Conservation (phyloP, 2,329 filamentous ascomycete species). For the Hirsutella minnesotensis region DNA sequence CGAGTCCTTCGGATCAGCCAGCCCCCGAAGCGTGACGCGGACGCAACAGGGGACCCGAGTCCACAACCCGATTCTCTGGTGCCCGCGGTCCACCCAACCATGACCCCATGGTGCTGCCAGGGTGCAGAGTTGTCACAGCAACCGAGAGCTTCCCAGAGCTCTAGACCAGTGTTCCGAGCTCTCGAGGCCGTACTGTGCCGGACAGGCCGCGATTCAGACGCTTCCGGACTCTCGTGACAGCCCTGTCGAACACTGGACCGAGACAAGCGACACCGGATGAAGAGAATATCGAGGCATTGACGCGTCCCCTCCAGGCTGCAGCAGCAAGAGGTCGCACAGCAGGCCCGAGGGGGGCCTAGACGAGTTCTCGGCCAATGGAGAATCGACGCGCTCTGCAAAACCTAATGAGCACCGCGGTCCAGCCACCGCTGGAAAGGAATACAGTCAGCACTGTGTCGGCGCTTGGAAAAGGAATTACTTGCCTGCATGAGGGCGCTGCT, state of each 20-base stretch:
- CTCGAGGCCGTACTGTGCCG: neutral
- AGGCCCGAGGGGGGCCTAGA: neutral
- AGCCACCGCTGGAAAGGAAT: neutral
- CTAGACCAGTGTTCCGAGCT: neutral
- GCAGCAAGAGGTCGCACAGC: neutral
- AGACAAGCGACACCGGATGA: neutral
- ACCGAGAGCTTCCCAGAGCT: slow-evolving; percentile 5
- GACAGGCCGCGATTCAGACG: neutral
- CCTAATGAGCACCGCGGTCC: slow-evolving; percentile 1
- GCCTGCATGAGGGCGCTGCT: slow-evolving; percentile 1
- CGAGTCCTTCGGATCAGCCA: slow-evolving; percentile 1
- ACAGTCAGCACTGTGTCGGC: slow-evolving; percentile 2
- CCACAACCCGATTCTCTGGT: slow-evolving; percentile 1
- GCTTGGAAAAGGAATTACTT: neutral
- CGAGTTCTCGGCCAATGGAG: neutral
- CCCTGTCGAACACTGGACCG: too few relatives aligned
- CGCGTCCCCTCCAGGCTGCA: neutral
- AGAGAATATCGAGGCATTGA: neutral
- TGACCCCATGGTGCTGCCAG: neutral
- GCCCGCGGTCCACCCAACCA: slow-evolving; percentile 7
- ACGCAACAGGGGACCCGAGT: neutral
- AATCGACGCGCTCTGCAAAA: slow-evolving; percentile 1
- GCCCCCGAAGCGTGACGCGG: neutral
- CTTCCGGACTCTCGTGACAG: neutral
- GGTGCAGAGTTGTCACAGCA: slow-evolving; percentile 14